These are phyloP conservation scores for Tripterygium wilfordii DNA, from an alignment of 177 flowering plant species.

Conservation along the genomic window DNA sequence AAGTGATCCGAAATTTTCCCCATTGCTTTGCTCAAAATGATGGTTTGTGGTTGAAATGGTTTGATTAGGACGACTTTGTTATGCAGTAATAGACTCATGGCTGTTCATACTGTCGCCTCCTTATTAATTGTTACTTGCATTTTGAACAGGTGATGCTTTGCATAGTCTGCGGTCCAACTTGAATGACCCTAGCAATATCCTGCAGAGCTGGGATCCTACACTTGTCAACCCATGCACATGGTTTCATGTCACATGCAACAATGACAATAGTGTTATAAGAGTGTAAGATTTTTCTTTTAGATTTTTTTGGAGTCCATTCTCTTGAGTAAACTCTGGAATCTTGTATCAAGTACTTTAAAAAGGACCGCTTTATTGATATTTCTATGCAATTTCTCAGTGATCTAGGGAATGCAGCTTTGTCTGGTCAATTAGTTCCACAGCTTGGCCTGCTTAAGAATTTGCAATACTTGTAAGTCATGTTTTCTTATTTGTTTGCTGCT, in stretches of 20 bases:
- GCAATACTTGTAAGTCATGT: conserved; percentile 75
- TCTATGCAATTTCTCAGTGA: conserved; percentile 46
- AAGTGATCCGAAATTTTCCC: too few species aligned
- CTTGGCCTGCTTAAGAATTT: conserved; percentile 77
- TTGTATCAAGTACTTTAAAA: neutral
- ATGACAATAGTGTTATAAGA: conserved; percentile 86
- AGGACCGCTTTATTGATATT: conserved; percentile 1
- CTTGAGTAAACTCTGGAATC: neutral
- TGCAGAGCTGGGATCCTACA: conserved; percentile 97
- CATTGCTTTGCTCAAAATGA: too few species aligned
- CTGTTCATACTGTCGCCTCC: neutral
- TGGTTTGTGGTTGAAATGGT: too few species aligned
- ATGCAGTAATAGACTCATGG: neutral
- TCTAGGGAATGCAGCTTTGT: conserved; percentile 88
- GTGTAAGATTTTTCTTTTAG: conserved; percentile 45
- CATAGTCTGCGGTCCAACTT: conserved; percentile 56
- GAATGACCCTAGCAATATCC: conserved; percentile 68
- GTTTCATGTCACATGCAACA: conserved; percentile 93
- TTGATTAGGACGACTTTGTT: neutral
- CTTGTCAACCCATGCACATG: conserved; percentile 94
- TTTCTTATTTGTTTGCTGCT: neutral
- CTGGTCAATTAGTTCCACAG: conserved; percentile 77
- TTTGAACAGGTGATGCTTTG: conserved; percentile 79
- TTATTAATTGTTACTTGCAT: conserved; percentile 2
- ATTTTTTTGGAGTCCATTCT: too few species aligned